Evolutionary conservation across 1,139 yeast genomes (phyloP), one percentile per base, ranked within the genome.

Genomic region (Blastobotrys proliferans): DNA sequence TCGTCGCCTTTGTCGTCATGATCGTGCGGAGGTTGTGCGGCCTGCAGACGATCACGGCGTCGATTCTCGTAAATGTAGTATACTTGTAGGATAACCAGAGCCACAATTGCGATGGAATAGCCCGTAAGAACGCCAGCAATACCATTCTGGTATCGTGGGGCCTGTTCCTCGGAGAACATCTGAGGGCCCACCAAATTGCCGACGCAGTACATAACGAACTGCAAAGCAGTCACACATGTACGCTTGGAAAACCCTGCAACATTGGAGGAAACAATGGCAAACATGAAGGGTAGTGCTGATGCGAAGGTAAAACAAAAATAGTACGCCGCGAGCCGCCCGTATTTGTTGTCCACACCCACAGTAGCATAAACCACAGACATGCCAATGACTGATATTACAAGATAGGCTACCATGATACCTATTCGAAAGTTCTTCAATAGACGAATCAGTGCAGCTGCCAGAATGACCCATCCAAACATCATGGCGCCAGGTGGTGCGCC

Each of bases 111-210:
- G 36, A 49, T 46, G 29, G 61, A 58, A 47, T 58, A 55, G 51
- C 69, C 61, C 28, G 65, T 66, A 18, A 71, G 63, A 47, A 72
- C 63, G 25, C 66, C 58, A 24, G 63, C 62, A 47, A 67, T 66
- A 2, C 77, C 82, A n/a, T 72, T 67, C 3, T 57, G 55, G 52
- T 75, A 77, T 13, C 51, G 48, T 14, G 82, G 82, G 1, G 78
- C 76, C 55, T 77, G 77, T 6, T 51, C 49, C 1, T 66, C 58
- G 41, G 68, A 60, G 58, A 74, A 76, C 17, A 78, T 73, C 47
- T 74, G 79, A 2, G 81, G 76, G 5, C 81, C 81, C 36, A 69
- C 64, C 44, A 77, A 63, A 54, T 76, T 76, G 32, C 82, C 82
- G 29, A 72, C 73, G 53, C 79, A 74, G 55, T 73, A 75, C 1